A percentile compares a stretch with the other conserved stretches of the same genome.
Evolutionary conservation across 2,329 filamentous ascomycete species (phyloP).

Genomic region (Onygena corvina): DNA sequence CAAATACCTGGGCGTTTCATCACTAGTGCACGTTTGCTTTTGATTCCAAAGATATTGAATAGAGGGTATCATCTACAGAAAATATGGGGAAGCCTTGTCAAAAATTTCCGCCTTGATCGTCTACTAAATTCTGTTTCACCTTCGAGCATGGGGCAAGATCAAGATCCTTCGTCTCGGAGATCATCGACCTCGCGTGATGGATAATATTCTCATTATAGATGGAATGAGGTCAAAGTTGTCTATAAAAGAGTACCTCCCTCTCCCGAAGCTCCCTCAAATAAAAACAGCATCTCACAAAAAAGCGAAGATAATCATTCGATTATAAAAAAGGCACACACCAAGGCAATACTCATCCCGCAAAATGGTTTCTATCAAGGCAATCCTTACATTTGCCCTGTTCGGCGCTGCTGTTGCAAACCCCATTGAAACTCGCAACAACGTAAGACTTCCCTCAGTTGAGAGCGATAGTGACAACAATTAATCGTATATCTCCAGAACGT

Average conservation of each 20-base stretch:
- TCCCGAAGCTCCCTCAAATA: background rate
- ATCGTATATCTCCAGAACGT: background rate
- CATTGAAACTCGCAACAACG: background rate
- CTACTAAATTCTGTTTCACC: background rate
- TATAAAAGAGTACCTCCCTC: background rate
- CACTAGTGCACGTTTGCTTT: background rate
- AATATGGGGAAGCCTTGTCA: background rate
- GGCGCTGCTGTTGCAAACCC: background rate
- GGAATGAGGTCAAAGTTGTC: background rate
- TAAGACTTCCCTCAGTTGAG: background rate
- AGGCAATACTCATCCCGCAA: background rate
- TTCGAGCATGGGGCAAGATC: background rate
- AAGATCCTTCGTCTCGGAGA: background rate
- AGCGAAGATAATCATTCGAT: background rate
- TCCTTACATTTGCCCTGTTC: background rate
- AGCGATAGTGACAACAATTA: no score
- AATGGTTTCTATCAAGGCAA: constrained; percentile 5
- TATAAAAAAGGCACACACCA: background rate
- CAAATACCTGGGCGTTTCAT: background rate
- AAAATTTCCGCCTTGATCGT: background rate
- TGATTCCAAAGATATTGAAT: background rate
- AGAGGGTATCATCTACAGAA: background rate
- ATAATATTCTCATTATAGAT: background rate
- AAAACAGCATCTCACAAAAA: background rate
- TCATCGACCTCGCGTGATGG: background rate